phyloP scores from a whole-genome alignment of 2,329 filamentous ascomycete genomes.

The Fusarium ambrosium region DNA sequence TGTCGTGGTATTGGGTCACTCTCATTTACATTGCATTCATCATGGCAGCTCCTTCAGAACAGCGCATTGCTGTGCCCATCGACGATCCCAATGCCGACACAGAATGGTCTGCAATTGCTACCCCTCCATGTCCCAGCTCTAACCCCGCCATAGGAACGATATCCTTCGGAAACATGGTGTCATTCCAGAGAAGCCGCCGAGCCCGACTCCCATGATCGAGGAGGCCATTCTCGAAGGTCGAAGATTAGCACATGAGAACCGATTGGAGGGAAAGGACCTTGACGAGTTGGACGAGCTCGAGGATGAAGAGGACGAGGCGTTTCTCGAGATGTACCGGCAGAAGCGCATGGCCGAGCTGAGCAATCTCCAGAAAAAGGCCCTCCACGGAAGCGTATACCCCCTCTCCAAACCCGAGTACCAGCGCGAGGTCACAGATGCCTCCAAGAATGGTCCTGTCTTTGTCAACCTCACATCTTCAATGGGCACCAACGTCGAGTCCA shows the following conservation, averaged over 20 bases:
- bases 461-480: slow-evolving; percentile 86
- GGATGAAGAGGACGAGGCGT: slow-evolving; percentile 94
- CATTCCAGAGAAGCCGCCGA: slow-evolving; percentile 97
- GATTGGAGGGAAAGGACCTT: slow-evolving; percentile 92
- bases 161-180: slow-evolving; percentile 96
- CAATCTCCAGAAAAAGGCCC: slow-evolving; percentile 78
- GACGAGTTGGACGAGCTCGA: slow-evolving; percentile 95
- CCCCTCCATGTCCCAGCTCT: slow-evolving; percentile 45
- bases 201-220: slow-evolving; percentile 95
- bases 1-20: not conserved
- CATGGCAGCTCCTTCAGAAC: slow-evolving; percentile 74
- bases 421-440: slow-evolving; percentile 92
- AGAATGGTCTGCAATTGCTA: slow-evolving; percentile 78
- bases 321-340: slow-evolving; percentile 88
- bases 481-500: slow-evolving; percentile 87
- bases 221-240: slow-evolving; percentile 90
- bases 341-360: slow-evolving; percentile 89
- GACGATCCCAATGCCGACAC: slow-evolving; percentile 97
- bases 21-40: slow-evolving; percentile 18
- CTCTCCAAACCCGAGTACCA: slow-evolving; percentile 95
- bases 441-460: slow-evolving; percentile 75
- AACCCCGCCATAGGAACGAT: slow-evolving; percentile 80
- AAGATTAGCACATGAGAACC: slow-evolving; percentile 88
- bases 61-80: slow-evolving; percentile 83
- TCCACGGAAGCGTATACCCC: slow-evolving; percentile 93